Evolutionary conservation across 495 filamentous ascomycete genomes (phyloP).

Genomic region (Lepidopterella palustris): DNA sequence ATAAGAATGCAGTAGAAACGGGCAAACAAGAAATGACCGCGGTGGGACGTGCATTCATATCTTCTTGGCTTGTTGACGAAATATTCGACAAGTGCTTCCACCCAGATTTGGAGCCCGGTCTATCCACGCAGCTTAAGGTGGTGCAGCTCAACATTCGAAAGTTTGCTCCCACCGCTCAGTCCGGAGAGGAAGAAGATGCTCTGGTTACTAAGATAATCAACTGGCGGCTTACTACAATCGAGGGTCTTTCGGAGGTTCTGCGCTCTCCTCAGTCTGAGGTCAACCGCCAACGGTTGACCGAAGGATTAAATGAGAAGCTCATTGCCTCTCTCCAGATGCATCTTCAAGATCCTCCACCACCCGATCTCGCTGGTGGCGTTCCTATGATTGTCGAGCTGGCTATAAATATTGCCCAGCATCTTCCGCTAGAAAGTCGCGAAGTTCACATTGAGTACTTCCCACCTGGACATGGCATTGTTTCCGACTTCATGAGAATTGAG

Average conservation of each 20-base stretch:
- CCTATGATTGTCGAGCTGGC: slow-evolving; percentile 92
- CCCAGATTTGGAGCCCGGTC: slow-evolving; percentile 65
- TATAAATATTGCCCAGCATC: slow-evolving; percentile 73
- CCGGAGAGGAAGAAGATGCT: slow-evolving; percentile 83
- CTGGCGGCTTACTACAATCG: slow-evolving; percentile 90
- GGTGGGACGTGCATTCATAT: slow-evolving; percentile 84
- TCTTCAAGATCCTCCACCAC: slow-evolving; percentile 66
- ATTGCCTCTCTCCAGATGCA: slow-evolving; percentile 61
- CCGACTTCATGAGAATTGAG: slow-evolving; percentile 79
- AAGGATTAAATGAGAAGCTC: slow-evolving; percentile 62
- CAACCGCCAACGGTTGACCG: slow-evolving; percentile 58
- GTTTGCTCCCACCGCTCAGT: slow-evolving; percentile 59
- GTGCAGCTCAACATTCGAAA: slow-evolving; percentile 87
- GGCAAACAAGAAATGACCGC: slow-evolving; percentile 97
- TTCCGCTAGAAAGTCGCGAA: slow-evolving; percentile 87
- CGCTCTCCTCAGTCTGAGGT: slow-evolving; percentile 56
- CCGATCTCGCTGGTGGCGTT: slow-evolving; percentile 72
- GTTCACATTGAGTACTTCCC: slow-evolving; percentile 78
- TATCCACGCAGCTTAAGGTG: slow-evolving; percentile 72
- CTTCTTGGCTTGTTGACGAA: slow-evolving; percentile 85
- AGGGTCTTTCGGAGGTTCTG: slow-evolving; percentile 73
- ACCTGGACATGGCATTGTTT: slow-evolving; percentile 60
- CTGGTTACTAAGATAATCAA: slow-evolving; percentile 79
- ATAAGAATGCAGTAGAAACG: slow-evolving; percentile 68
- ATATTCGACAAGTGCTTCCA: slow-evolving; percentile 90